Evolutionary conservation across 2,329 filamentous ascomycete genomes (phyloP).

Genomic region (Tympanopsis confertula): DNA sequence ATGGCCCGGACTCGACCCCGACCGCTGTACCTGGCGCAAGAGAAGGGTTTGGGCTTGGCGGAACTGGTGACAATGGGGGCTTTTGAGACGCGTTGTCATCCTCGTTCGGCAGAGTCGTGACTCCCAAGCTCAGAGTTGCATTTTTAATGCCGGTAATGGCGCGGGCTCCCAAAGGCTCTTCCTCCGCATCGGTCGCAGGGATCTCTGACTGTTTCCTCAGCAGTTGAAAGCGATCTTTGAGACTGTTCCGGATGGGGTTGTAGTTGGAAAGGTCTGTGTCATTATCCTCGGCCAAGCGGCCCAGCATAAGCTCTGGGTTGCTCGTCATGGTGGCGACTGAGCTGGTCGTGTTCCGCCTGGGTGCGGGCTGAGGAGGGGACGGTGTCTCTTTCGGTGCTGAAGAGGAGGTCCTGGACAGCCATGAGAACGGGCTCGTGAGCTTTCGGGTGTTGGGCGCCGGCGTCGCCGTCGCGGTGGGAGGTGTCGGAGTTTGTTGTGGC

Average conservation of each 20-base stretch:
- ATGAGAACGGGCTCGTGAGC: constrained; percentile 77
- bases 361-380: constrained; percentile 41
- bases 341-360: constrained; percentile 65
- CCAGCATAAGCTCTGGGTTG: constrained; percentile 70
- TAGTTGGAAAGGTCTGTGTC: constrained; percentile 34
- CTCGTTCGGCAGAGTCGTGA: background rate
- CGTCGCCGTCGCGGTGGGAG: constrained; percentile 15
- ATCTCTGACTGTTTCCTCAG: constrained; percentile 66
- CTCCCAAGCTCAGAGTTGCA: background rate
- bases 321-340: constrained; percentile 70
- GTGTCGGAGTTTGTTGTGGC: constrained; percentile 20
- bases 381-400: constrained; percentile 40
- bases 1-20: constrained; percentile 66
- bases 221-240: constrained; percentile 70
- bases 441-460: constrained; percentile 45
- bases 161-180: constrained; percentile 38
- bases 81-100: constrained; percentile 10
- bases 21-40: constrained; percentile 78
- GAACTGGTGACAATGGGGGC: constrained; percentile 35
- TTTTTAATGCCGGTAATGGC: constrained; percentile 14
- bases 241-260: constrained; percentile 44
- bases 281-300: constrained; percentile 62
- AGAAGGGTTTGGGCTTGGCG: constrained; percentile 53
- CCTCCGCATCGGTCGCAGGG: constrained; percentile 35
- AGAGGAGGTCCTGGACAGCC: constrained; percentile 61